Conservation (phyloP, 2,329 filamentous ascomycete genomes). For the Cytospora piceae region DNA sequence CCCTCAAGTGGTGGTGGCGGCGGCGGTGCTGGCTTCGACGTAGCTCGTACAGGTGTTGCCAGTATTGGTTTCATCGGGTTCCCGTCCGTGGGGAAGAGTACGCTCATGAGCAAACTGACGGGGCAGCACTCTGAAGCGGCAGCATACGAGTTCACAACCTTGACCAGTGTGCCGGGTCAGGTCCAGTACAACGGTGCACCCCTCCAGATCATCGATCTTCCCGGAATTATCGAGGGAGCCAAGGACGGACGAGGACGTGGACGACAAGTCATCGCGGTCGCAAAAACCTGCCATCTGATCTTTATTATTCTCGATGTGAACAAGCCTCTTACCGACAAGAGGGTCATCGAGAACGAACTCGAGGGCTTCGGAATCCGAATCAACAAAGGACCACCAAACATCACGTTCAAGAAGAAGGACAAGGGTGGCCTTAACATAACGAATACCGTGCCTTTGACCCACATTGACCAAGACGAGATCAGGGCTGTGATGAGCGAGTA, state of each 20-base stretch:
- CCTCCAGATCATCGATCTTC: slow-evolving; percentile 96
- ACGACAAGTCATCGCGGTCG: slow-evolving; percentile 97
- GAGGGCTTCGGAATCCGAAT: slow-evolving; percentile 97
- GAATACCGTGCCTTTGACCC: slow-evolving; percentile 86
- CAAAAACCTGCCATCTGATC: slow-evolving; percentile 97
- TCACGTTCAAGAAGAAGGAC: slow-evolving; percentile 99
- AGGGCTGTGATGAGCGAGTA: slow-evolving; percentile 98
- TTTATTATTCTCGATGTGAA: slow-evolving; percentile 99
- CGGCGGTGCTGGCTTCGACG: slow-evolving; percentile 89
- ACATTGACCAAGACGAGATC: slow-evolving; percentile 96
- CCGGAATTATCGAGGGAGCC: slow-evolving; percentile 97
- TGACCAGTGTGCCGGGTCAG: slow-evolving; percentile 96
- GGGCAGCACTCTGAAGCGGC: slow-evolving; percentile 97
- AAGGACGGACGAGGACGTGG: slow-evolving; percentile 98
- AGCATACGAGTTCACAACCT: slow-evolving; percentile 97
- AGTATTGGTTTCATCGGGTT: slow-evolving; percentile 98
- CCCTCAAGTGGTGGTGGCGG: slow-evolving; percentile 83
- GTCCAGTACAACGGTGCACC: slow-evolving; percentile 94
- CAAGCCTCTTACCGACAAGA: slow-evolving; percentile 96
- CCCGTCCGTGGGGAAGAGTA: slow-evolving; percentile 97
- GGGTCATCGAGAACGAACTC: slow-evolving; percentile 90
- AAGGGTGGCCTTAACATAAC: slow-evolving; percentile 96
- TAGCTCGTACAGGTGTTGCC: slow-evolving; percentile 94
- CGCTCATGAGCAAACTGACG: slow-evolving; percentile 90
- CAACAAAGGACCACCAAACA: slow-evolving; percentile 97